Evolutionary conservation across 371 early-diverging fungal genomes (phyloP).

Genomic region (Nematocida minor): DNA sequence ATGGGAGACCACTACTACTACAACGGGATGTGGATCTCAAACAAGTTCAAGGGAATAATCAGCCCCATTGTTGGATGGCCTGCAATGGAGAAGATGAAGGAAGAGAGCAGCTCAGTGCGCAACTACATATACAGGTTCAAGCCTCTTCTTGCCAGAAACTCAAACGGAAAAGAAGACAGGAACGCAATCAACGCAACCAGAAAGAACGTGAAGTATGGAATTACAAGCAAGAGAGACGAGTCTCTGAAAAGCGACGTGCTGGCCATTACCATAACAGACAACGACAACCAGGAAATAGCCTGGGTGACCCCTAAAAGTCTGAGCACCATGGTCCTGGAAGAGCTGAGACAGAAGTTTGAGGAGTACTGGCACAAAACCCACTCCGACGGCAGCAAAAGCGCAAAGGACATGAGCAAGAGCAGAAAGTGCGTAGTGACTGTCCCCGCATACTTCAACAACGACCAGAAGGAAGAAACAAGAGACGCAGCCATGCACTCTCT

Average conservation of each 20-base stretch:
- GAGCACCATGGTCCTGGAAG: slow-evolving; percentile 51
- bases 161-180: background rate
- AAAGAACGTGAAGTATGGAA: slow-evolving; percentile 33
- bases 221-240: background rate
- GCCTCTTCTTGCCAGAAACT: slow-evolving; percentile 43
- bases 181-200: slow-evolving; percentile 23
- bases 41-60: background rate
- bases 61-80: slow-evolving; percentile 50
- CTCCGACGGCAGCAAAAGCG: slow-evolving; percentile 44
- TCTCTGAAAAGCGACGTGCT: background rate
- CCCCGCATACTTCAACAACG: slow-evolving; percentile 66
- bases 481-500: slow-evolving; percentile 61
- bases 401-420: slow-evolving; percentile 70
- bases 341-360: slow-evolving; percentile 9
- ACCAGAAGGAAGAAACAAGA: slow-evolving; percentile 63
- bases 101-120: slow-evolving; percentile 32
- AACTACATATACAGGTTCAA: slow-evolving; percentile 47
- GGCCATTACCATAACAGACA: slow-evolving; percentile 22
- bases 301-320: slow-evolving; percentile 47
- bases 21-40: slow-evolving; percentile 45
- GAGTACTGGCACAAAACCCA: slow-evolving; percentile 25
- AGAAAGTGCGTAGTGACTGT: slow-evolving; percentile 71
- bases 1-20: slow-evolving; percentile 31
- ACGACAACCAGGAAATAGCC: background rate
- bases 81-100: slow-evolving; percentile 35